A percentile compares a stretch with the other conserved stretches of the same genome.
Conservation (phyloP, 805 yeast genomes). For the Sugiyamaella americana region DNA sequence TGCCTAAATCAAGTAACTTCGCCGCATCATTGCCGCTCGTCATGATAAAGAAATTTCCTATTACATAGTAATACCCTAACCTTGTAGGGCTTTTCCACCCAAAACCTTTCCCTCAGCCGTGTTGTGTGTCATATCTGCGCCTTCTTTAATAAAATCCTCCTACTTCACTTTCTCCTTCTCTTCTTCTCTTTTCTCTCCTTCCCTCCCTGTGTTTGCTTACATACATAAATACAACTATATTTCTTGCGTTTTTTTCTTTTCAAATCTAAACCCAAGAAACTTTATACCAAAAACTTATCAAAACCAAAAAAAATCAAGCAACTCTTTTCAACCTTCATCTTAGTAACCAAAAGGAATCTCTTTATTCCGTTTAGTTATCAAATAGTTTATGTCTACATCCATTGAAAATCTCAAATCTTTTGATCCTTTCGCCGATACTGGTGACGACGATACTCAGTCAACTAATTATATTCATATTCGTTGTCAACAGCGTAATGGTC, state of each 20-base stretch:
- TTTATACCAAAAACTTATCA: too few species aligned
- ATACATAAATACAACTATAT: background rate
- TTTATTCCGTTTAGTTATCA: background rate
- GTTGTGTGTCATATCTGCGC: too few species aligned
- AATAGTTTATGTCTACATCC: conserved; percentile 54
- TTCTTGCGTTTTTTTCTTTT: background rate
- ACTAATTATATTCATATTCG: conserved; percentile 94
- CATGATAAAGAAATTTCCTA: too few species aligned
- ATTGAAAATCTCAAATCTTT: conserved; percentile 60
- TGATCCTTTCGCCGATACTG: conserved; percentile 99
- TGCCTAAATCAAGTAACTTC: too few species aligned
- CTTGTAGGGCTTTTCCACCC: too few species aligned
- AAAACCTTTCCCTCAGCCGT: too few species aligned
- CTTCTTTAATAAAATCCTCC: too few species aligned
- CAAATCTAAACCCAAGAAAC: background rate
- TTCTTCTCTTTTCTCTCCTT: too few species aligned
- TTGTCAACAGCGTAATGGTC: conserved; percentile 99
- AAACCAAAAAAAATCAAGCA: conserved; percentile 13
- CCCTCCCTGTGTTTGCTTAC: too few species aligned
- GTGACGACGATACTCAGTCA: conserved; percentile 97
- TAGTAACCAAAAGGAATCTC: background rate
- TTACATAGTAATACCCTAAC: too few species aligned
- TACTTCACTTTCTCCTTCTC: too few species aligned
- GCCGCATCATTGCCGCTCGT: too few species aligned
- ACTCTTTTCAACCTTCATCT: conserved; percentile 5